Conservation (phyloP, 257 asterid species). For the Jasminum sambac region DNA sequence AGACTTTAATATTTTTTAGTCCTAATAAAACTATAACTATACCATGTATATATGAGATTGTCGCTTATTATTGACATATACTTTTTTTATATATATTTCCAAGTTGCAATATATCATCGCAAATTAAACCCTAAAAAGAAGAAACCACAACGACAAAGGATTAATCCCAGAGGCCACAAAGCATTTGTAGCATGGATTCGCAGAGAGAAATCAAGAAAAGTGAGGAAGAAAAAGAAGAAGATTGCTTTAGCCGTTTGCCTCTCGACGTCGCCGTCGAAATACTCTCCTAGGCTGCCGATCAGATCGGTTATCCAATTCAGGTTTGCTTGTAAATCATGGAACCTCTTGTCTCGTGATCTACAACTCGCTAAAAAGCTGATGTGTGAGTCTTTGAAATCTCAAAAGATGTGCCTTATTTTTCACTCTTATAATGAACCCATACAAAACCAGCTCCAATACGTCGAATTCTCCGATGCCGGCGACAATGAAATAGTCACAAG, state of each 20-base stretch:
- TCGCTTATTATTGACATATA: too few species aligned
- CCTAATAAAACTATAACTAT: too few species aligned
- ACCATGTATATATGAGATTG: too few species aligned
- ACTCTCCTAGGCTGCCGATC: slow-evolving; percentile 45
- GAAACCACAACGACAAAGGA: too few species aligned
- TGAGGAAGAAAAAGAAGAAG: neutral
- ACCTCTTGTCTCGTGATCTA: slow-evolving; percentile 29
- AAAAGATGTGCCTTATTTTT: slow-evolving; percentile 28
- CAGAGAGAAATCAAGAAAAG: neutral
- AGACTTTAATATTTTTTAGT: too few species aligned
- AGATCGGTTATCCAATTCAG: slow-evolving; percentile 41
- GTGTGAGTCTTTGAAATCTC: slow-evolving; percentile 17
- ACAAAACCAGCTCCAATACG: slow-evolving; percentile 40
- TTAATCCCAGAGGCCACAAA: too few species aligned
- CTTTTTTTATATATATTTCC: too few species aligned
- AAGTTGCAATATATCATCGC: too few species aligned
- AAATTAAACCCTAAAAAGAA: too few species aligned
- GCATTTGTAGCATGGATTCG: neutral
- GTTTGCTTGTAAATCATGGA: slow-evolving; percentile 33
- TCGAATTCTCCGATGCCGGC: slow-evolving; percentile 25
- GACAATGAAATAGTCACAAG: slow-evolving; percentile 16
- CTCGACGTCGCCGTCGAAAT: slow-evolving; percentile 36
- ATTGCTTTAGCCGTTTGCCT: slow-evolving; percentile 27
- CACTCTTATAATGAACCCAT: slow-evolving; percentile 39
- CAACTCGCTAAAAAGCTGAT: slow-evolving; percentile 24